Conservation (phyloP, 2,329 filamentous ascomycete genomes). For the Venturia nashicola region DNA sequence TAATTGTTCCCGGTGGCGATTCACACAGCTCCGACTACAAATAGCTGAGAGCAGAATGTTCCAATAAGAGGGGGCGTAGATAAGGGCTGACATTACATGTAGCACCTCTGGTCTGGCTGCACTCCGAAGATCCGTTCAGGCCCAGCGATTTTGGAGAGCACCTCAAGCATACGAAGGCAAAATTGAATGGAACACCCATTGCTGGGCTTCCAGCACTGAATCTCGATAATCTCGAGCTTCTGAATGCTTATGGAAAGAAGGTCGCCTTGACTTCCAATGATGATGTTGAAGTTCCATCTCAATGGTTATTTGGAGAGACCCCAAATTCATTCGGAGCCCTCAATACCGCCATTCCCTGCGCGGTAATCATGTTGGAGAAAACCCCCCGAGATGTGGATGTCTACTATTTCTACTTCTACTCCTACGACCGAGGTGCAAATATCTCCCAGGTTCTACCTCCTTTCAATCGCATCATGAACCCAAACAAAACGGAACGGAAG, state of each 20-base stretch:
- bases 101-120: constrained; percentile 34
- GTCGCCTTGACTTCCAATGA: constrained; percentile 34
- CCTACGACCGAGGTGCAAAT: constrained; percentile 42
- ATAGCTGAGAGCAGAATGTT: no score
- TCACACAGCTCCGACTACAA: no score
- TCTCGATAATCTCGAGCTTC: constrained; percentile 29
- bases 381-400: constrained; percentile 41
- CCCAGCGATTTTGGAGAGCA: constrained; percentile 32
- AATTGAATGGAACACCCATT: constrained; percentile 24
- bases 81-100: background rate
- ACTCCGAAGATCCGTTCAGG: constrained; percentile 29
- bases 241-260: constrained; percentile 22
- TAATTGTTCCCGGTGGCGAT: no score
- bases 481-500: constrained; percentile 70
- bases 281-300: constrained; percentile 26
- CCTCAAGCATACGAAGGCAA: constrained; percentile 27
- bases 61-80: no score
- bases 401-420: constrained; percentile 53
- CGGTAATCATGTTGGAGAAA: constrained; percentile 47
- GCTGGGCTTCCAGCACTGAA: constrained; percentile 21
- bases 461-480: background rate
- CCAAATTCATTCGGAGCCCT: constrained; percentile 41
- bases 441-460: constrained; percentile 37
- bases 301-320: constrained; percentile 37
- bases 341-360: constrained; percentile 34